Conservation (phyloP, 306 rosid species). For the Senna siamea region DNA sequence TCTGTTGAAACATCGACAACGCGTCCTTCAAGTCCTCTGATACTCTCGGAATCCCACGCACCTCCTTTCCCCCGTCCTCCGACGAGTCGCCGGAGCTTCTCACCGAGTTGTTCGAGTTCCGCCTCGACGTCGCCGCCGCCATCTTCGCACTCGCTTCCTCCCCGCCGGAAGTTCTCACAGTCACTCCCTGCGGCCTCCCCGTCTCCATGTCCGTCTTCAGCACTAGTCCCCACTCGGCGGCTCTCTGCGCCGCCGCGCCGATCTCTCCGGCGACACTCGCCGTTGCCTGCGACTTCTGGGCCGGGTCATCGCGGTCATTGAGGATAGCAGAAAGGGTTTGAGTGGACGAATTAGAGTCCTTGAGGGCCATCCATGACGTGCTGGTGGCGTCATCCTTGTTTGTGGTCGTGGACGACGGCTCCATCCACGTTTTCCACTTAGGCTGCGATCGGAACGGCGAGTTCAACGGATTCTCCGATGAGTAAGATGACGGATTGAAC, state of each 20-base stretch:
- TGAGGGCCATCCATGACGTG: constrained; percentile 92
- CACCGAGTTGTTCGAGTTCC: constrained; percentile 67
- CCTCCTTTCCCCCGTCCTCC: constrained; percentile 59
- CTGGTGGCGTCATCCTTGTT: constrained; percentile 47
- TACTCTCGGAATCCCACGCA: constrained; percentile 63
- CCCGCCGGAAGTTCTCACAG: constrained; percentile 69
- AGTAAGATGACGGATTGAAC: constrained; percentile 69
- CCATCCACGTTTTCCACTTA: constrained; percentile 56
- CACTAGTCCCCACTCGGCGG: constrained; percentile 95
- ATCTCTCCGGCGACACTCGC: constrained; percentile 37
- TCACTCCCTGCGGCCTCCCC: constrained; percentile 82
- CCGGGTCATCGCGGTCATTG: constrained; percentile 40
- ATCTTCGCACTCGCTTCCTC: constrained; percentile 51
- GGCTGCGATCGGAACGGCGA: constrained; percentile 46
- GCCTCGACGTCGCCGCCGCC: constrained; percentile 41
- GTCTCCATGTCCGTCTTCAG: constrained; percentile 80
- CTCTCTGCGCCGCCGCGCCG: constrained; percentile 73
- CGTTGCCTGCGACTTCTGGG: constrained; percentile 18
- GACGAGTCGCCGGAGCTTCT: constrained; percentile 73
- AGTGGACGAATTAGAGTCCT: constrained; percentile 49
- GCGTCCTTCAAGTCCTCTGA: constrained; percentile 84
- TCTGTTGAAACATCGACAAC: constrained; percentile 85
- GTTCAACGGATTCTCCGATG: constrained; percentile 42
- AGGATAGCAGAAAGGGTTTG: constrained; percentile 45
- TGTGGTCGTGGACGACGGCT: constrained; percentile 31